Percentiles rank a stretch among this genome's conserved stretches.
These are phyloP conservation scores for Aspergillus asperescens DNA, from an alignment of 495 filamentous ascomycete species.

Conservation along the genomic window DNA sequence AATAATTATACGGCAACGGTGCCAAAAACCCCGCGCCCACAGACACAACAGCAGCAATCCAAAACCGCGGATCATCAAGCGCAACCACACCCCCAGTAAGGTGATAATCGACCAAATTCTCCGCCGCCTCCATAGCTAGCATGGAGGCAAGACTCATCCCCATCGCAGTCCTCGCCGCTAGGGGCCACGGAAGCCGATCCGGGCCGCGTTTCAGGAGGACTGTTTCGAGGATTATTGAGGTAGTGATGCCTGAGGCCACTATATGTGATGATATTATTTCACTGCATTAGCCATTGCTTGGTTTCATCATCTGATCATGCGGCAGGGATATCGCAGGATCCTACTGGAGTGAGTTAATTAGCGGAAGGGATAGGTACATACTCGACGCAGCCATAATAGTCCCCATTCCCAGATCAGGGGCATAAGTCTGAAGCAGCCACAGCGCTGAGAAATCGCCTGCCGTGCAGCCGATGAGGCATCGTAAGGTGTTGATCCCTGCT, in stretches of 20 bases:
- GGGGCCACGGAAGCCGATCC: constrained; percentile 36
- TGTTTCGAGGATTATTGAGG: constrained; percentile 42
- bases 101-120: constrained; percentile 45
- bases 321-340: too few relatives aligned
- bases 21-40: constrained; percentile 40
- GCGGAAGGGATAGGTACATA: neutral
- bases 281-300: too few relatives aligned
- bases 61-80: constrained; percentile 31
- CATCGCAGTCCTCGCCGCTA: constrained; percentile 37
- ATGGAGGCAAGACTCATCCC: constrained; percentile 49
- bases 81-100: constrained; percentile 41
- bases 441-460: constrained; percentile 40
- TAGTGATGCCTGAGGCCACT: constrained; percentile 43
- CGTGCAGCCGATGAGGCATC: constrained; percentile 41
- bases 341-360: neutral
- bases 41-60: constrained; percentile 31
- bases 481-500: constrained; percentile 41
- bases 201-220: constrained; percentile 34
- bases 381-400: constrained; percentile 31
- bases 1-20: constrained; percentile 46
- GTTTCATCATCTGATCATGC: too few relatives aligned
- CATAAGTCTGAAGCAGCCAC: constrained; percentile 34
- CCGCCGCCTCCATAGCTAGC: constrained; percentile 43
- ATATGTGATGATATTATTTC: neutral
- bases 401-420: constrained; percentile 33